A percentile compares a stretch with the other conserved stretches of the same genome.
Evolutionary conservation across 2,329 filamentous ascomycete genomes (phyloP).

Genomic region (Diaporthe aspalathi): DNA sequence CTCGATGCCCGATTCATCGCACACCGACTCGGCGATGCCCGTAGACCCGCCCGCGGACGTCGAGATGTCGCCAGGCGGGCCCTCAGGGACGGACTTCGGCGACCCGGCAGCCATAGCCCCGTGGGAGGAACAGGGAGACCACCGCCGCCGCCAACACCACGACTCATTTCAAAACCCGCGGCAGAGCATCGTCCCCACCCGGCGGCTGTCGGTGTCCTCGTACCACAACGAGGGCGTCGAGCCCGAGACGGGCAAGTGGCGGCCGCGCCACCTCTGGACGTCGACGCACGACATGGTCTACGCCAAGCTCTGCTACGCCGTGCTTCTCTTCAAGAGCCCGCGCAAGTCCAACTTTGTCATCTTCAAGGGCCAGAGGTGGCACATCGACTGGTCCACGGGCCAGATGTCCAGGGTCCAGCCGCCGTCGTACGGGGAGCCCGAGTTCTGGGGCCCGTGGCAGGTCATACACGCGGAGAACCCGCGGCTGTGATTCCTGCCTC

Average conservation of each 20-base stretch:
- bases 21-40: constrained; percentile 10
- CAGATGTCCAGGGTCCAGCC: constrained; percentile 65
- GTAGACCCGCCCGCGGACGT: constrained; percentile 31
- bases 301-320: constrained; percentile 70
- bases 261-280: constrained; percentile 66
- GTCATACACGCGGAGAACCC: constrained; percentile 62
- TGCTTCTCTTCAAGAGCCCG: constrained; percentile 66
- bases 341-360: constrained; percentile 69
- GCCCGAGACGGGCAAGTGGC: constrained; percentile 66
- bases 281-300: constrained; percentile 68
- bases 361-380: constrained; percentile 67
- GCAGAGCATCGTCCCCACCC: constrained; percentile 37
- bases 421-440: constrained; percentile 64
- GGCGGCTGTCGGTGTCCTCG: constrained; percentile 58
- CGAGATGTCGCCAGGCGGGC: constrained; percentile 40
- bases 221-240: constrained; percentile 60
- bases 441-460: constrained; percentile 62
- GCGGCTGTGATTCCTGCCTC: constrained; percentile 50
- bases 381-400: constrained; percentile 69
- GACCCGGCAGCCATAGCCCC: constrained; percentile 29
- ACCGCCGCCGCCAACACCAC: neutral
- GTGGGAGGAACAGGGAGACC: constrained; percentile 7
- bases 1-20: constrained; percentile 19
- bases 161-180: neutral
- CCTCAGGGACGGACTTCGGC: constrained; percentile 9